Conservation (phyloP, 768 basidiomycete species). For the Lactarius trivialis region DNA sequence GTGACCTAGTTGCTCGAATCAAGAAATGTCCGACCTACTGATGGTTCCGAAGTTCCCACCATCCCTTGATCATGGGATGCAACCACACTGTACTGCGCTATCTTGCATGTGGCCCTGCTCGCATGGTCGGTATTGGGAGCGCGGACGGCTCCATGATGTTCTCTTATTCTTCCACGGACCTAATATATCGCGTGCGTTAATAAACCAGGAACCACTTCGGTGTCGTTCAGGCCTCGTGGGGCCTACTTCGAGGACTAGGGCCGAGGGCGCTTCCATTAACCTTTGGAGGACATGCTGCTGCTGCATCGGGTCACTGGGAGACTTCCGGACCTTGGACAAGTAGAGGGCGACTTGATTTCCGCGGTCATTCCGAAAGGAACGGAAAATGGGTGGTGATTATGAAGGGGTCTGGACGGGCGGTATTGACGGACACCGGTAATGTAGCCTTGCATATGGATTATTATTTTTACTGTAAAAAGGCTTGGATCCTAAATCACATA, state of each 20-base stretch:
- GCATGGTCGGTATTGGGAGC: conserved; percentile 46
- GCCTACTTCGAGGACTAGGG: conserved; percentile 67
- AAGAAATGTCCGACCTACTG: conserved; percentile 92
- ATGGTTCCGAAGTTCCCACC: conserved; percentile 78
- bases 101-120: conserved; percentile 50
- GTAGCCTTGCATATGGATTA: conserved; percentile 40
- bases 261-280: conserved; percentile 47
- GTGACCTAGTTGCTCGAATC: conserved; percentile 79
- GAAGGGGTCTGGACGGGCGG: conserved; percentile 30
- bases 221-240: conserved; percentile 72
- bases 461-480: too few species aligned
- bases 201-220: conserved; percentile 67
- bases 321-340: conserved; percentile 73
- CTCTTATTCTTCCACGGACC: conserved; percentile 69
- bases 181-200: conserved; percentile 56
- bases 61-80: conserved; percentile 54
- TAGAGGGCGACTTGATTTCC: conserved; percentile 71
- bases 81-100: conserved; percentile 78
- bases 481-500: conserved; percentile 53
- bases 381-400: neutral
- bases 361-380: neutral
- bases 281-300: conserved; percentile 64
- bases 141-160: conserved; percentile 62
- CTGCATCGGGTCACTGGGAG: conserved; percentile 39
- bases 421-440: conserved; percentile 47